Percentiles rank a stretch among this genome's conserved stretches.
Conservation (phyloP, 768 basidiomycete species). For the Dioszegia crocea region DNA sequence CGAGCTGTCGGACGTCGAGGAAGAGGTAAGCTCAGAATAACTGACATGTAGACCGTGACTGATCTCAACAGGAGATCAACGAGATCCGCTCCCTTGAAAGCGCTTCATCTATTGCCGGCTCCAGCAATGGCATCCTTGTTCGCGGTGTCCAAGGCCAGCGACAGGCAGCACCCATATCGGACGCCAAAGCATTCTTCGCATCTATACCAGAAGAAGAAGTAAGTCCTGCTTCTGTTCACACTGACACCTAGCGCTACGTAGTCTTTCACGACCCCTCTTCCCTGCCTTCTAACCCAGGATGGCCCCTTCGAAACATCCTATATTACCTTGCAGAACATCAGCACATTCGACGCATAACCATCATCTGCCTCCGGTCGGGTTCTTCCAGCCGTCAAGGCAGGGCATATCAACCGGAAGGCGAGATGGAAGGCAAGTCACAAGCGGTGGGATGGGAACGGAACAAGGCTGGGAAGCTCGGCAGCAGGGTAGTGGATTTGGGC, state of each 20-base stretch:
- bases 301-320: conserved; percentile 90
- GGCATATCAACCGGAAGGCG: conserved; percentile 5
- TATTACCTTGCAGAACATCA: conserved; percentile 68
- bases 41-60: background rate
- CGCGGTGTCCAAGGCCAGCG: conserved; percentile 17
- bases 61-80: conserved; percentile 13
- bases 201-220: conserved; percentile 53
- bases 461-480: conserved; percentile 75
- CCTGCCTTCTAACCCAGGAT: conserved; percentile 67
- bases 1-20: conserved; percentile 58
- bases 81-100: conserved; percentile 7
- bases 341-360: conserved; percentile 54
- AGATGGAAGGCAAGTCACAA: conserved; percentile 50
- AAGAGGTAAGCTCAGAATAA: conserved; percentile 49
- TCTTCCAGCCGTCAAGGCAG: conserved; percentile 11
- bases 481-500: conserved; percentile 81
- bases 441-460: conserved; percentile 98
- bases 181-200: conserved; percentile 56
- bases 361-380: conserved; percentile 70
- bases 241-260: conserved; percentile 54
- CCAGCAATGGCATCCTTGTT: conserved; percentile 16
- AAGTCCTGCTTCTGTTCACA: conserved; percentile 30
- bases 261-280: conserved; percentile 84
- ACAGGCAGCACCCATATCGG: conserved; percentile 8
- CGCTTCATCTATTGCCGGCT: background rate